Base-by-base conservation (phyloP, 441 rosid species). In the Manihot esculenta region DNA sequence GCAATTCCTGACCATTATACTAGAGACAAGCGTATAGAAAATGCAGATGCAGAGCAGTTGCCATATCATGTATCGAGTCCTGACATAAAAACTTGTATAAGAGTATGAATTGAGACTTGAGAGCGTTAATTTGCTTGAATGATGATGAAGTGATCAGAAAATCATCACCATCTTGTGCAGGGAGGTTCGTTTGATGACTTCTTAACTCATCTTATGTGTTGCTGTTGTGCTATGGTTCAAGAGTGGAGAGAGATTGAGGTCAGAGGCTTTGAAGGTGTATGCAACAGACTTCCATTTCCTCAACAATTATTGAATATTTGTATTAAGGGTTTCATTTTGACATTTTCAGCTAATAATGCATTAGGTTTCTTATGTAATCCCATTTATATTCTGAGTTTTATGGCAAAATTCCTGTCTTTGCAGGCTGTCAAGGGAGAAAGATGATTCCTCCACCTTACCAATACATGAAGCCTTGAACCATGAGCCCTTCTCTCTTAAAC, bases 201-300 rank as follows among this genome's bases (percentile, higher is more conserved):
- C 79, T 57, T 72, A 18, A 75, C 84, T 57, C 86, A 82, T 67
- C 60, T 85, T 44, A 76, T 79, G 75, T 85, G 84, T 55, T 82
- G 76, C 71, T 85, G 85, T 41, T 81, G 84, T n/a, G 83, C 88
- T 18, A 44, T 79, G 76, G 83, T 79, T 71, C 88, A 81, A 63
- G 88, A 82, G n/a, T 81, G 79, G 84, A 72, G 78, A 0, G 86
- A 85, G 58, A 80, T 77, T 12, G 78, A 85, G 68, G 62, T 75
- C 35, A 66, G 84, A 49, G 81, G 67, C n/a, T 70, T 74, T 1
- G 77, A 72, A 59, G 81, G 84, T 76, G 44, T 2, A 10, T 45
- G 26, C 47, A 42, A 10, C 18, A 10, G 20, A 3, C 33, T 63
- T 23, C 17, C 18, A 13, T 6, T 47, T 47, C 10, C 10, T 1